phyloP scores from a whole-genome alignment of 2,329 filamentous ascomycete species.

The Septoria petroselini region DNA sequence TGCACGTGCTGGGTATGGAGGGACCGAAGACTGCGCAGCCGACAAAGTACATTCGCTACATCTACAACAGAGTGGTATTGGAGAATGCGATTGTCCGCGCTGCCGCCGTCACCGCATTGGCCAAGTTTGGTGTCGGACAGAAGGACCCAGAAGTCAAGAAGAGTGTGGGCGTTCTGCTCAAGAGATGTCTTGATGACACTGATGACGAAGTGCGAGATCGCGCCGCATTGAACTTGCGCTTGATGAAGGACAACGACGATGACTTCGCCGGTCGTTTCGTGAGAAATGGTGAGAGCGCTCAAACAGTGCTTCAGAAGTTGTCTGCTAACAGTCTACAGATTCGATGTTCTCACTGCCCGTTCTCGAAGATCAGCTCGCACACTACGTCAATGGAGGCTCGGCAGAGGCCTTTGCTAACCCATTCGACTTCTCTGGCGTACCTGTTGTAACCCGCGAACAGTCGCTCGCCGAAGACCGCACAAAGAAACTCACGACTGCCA shows the following conservation, averaged over 20 bases:
- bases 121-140: slow-evolving; percentile 96
- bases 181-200: slow-evolving; percentile 89
- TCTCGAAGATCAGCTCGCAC: slow-evolving; percentile 94
- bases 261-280: slow-evolving; percentile 83
- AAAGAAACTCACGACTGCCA: slow-evolving; percentile 92
- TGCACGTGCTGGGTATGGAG: slow-evolving; percentile 90
- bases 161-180: slow-evolving; percentile 88
- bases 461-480: slow-evolving; percentile 93
- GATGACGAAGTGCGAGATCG: slow-evolving; percentile 97
- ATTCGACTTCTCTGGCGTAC: slow-evolving; percentile 88
- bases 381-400: slow-evolving; percentile 93
- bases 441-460: slow-evolving; percentile 91
- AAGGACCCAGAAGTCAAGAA: slow-evolving; percentile 96
- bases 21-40: slow-evolving; percentile 93
- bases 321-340: slow-evolving; percentile 53
- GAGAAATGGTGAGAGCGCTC: slow-evolving; percentile 68
- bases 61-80: slow-evolving; percentile 96
- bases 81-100: slow-evolving; percentile 96
- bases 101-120: slow-evolving; percentile 88
- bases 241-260: slow-evolving; percentile 84
- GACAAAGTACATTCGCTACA: slow-evolving; percentile 98
- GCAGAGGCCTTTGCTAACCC: slow-evolving; percentile 78
- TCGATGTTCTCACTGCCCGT: slow-evolving; percentile 92
- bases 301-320: background rate
- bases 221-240: slow-evolving; percentile 82